phyloP scores from a whole-genome alignment of 148 eudicot genomes.

The Talinum fruticosum region DNA sequence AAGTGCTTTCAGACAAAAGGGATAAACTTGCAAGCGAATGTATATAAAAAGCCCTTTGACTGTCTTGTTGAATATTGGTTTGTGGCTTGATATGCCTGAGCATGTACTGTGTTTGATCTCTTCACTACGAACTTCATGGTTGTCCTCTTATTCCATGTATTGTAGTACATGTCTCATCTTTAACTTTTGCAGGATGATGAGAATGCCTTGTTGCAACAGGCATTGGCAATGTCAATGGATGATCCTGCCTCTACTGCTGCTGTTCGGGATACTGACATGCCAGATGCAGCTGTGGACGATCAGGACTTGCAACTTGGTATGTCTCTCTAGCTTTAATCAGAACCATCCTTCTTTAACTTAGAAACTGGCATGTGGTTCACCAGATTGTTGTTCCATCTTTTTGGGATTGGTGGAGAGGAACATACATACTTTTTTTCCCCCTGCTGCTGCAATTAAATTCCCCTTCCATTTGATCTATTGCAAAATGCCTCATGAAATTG shows the following conservation, averaged over 20 bases:
- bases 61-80: neutral
- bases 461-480: neutral
- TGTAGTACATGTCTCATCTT: neutral
- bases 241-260: conserved; percentile 62
- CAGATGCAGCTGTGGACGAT: conserved; percentile 81
- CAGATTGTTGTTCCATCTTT: neutral
- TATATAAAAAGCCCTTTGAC: neutral
- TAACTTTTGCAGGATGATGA: conserved; percentile 76
- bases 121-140: neutral
- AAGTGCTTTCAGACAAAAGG: neutral
- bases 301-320: conserved; percentile 85
- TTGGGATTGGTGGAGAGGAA: neutral
- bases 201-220: conserved; percentile 87
- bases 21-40: neutral
- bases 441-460: neutral
- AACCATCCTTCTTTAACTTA: neutral
- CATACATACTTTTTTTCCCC: neutral
- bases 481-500: too few relatives aligned
- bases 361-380: neutral
- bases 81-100: neutral
- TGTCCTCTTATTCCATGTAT: conserved; percentile 11
- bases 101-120: neutral
- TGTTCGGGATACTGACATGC: conserved; percentile 75
- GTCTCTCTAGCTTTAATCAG: conserved; percentile 18
- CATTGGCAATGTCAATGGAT: conserved; percentile 99